Conservation (phyloP, 1,284 basidiomycete species). For the Naganishia albida region DNA sequence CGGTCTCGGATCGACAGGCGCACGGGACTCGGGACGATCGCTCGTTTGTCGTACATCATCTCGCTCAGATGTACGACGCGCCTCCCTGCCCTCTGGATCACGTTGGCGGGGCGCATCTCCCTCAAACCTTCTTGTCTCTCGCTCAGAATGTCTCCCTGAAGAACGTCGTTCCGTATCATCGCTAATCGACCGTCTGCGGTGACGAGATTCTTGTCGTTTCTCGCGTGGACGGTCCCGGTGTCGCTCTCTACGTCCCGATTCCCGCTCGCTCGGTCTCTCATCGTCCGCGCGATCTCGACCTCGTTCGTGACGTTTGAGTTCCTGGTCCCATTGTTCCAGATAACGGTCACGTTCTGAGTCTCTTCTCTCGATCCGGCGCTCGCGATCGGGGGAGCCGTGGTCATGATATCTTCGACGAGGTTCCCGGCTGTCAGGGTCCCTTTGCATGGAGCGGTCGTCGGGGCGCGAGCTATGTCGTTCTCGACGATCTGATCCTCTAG, state of each 20-base stretch:
- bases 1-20: too few relatives aligned
- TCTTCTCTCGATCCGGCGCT: too few relatives aligned
- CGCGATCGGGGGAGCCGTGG: neutral
- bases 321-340: neutral
- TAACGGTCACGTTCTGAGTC: slow-evolving; percentile 8
- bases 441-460: neutral
- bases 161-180: neutral
- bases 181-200: neutral
- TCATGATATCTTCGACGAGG: neutral
- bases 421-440: neutral
- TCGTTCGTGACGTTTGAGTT: neutral
- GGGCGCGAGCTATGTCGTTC: neutral
- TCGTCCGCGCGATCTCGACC: neutral
- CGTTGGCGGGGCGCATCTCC: neutral
- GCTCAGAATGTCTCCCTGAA: neutral
- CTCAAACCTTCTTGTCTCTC: neutral
- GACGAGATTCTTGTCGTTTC: neutral
- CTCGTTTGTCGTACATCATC: too few relatives aligned
- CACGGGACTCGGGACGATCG: too few relatives aligned
- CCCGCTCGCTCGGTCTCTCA: neutral
- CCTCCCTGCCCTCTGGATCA: neutral
- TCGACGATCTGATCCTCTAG: neutral
- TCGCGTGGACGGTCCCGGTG: neutral
- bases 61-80: neutral
- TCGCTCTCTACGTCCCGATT: neutral